These are phyloP conservation scores for Diaporthe capsici DNA, from an alignment of 2,329 filamentous ascomycete species.

Conservation along the genomic window DNA sequence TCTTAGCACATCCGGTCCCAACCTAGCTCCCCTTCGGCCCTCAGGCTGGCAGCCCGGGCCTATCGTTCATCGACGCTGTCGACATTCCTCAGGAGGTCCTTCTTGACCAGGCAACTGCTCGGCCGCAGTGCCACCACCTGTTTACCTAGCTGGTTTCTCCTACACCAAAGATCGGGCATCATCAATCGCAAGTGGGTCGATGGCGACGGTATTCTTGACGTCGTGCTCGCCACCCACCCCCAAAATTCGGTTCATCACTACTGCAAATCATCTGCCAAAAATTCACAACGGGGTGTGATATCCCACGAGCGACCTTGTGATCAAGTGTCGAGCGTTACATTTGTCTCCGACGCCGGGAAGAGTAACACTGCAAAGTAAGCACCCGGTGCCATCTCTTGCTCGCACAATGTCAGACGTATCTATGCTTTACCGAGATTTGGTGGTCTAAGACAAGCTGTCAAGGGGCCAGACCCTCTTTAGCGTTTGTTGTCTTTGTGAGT, in stretches of 20 bases:
- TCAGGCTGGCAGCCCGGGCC: not conserved
- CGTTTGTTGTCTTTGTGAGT: constrained; percentile 1
- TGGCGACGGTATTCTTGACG: not conserved
- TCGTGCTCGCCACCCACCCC: not conserved
- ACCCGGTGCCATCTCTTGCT: not conserved
- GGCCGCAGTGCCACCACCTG: not conserved
- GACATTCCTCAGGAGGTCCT: not conserved
- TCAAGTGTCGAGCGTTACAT: not conserved
- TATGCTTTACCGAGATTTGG: not conserved
- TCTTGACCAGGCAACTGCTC: not conserved
- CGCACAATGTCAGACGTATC: not conserved
- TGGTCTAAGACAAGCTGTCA: constrained; percentile 27
- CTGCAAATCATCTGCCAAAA: constrained; percentile 20
- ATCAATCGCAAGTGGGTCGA: not conserved
- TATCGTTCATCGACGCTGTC: not conserved
- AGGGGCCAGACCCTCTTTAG: not conserved
- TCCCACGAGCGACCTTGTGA: constrained; percentile 2
- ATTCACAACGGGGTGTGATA: constrained; percentile 1
- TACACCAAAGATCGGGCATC: not conserved
- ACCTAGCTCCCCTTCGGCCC: not conserved
- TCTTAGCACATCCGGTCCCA: constrained; percentile 7
- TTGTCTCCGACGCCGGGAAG: constrained; percentile 2
- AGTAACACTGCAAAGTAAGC: not conserved
- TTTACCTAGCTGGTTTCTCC: not conserved
- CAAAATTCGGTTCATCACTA: not conserved